phyloP scores from a whole-genome alignment of 352 stramenopile genomes.

The Phytophthora pinifolia region DNA sequence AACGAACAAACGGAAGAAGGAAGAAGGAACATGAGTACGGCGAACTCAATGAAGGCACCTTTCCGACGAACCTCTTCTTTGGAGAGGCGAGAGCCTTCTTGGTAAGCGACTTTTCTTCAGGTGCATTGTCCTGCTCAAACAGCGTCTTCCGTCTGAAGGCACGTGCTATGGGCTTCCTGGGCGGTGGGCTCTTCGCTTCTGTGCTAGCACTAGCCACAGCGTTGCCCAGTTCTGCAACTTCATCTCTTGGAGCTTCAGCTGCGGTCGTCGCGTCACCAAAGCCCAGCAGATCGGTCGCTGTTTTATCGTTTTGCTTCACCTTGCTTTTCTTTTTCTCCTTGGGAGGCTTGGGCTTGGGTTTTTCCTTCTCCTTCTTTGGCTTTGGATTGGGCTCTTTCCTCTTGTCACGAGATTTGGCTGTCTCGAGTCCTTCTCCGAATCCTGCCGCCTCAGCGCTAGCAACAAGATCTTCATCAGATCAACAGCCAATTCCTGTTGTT shows the following conservation, averaged over 20 bases:
- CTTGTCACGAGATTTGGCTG: conserved; percentile 7
- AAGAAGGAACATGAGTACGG: not conserved
- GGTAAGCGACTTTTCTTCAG: conserved; percentile 17
- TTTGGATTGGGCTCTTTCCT: conserved; percentile 15
- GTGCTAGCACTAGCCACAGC: not conserved
- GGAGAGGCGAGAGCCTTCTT: conserved; percentile 21
- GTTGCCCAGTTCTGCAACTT: conserved; percentile 10
- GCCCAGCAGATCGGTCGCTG: not conserved
- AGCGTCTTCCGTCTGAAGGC: conserved; percentile 18
- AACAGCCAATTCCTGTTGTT: not conserved
- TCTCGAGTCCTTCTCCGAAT: not conserved
- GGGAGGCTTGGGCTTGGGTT: conserved; percentile 3
- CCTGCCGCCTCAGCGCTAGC: conserved; percentile 4
- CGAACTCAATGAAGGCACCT: not conserved
- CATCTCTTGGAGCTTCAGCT: conserved; percentile 5
- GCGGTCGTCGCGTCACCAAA: conserved; percentile 7
- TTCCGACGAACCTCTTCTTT: conserved; percentile 21
- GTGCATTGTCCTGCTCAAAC: conserved; percentile 8
- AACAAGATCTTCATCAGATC: not conserved
- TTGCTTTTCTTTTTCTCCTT: conserved; percentile 27
- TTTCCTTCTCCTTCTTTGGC: conserved; percentile 10
- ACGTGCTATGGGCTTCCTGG: conserved; percentile 17
- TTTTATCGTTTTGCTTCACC: conserved; percentile 18
- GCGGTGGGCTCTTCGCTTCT: conserved; percentile 16
- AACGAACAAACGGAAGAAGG: conserved; percentile 4